These are phyloP conservation scores for Boeremia exigua DNA, from an alignment of 2,329 filamentous ascomycete genomes.

Conservation along the genomic window DNA sequence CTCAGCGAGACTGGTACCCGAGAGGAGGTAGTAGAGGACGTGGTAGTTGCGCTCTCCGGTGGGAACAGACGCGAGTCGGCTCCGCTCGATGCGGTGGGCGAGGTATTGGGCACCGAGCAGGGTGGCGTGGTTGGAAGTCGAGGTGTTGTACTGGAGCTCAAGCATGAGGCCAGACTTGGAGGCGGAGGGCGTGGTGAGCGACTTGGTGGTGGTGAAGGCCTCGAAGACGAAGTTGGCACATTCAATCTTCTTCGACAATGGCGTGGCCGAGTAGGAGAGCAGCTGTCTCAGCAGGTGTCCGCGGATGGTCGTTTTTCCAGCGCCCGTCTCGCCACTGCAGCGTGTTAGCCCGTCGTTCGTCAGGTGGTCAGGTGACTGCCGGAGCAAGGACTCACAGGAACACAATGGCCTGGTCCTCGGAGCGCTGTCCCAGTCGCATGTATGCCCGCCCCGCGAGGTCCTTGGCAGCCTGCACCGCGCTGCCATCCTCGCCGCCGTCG, in stretches of 20 bases:
- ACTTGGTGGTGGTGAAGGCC: constrained; percentile 95
- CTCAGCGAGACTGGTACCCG: constrained; percentile 88
- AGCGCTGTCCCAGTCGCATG: constrained; percentile 81
- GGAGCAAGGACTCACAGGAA: constrained; percentile 74
- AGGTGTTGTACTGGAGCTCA: constrained; percentile 95
- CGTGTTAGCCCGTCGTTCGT: constrained; percentile 10
- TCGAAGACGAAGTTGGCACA: constrained; percentile 96
- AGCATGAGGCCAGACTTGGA: constrained; percentile 96
- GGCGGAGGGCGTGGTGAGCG: constrained; percentile 90
- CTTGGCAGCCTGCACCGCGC: constrained; percentile 89
- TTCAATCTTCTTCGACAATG: constrained; percentile 89
- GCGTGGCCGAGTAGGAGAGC: constrained; percentile 88
- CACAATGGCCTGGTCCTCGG: constrained; percentile 90
- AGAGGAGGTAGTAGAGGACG: constrained; percentile 90
- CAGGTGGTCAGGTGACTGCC: not conserved
- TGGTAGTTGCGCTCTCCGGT: constrained; percentile 98
- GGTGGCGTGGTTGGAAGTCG: constrained; percentile 80
- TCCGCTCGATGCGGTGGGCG: constrained; percentile 90
- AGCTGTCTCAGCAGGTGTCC: constrained; percentile 86
- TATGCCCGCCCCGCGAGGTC: constrained; percentile 88
- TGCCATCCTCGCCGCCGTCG: constrained; percentile 90
- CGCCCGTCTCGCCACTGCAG: constrained; percentile 86
- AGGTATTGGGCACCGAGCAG: constrained; percentile 93
- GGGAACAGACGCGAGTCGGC: constrained; percentile 87
- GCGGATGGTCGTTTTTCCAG: constrained; percentile 93